Evolutionary conservation across 805 yeast genomes (phyloP).

Genomic region (Cyberlindnera amylophila): DNA sequence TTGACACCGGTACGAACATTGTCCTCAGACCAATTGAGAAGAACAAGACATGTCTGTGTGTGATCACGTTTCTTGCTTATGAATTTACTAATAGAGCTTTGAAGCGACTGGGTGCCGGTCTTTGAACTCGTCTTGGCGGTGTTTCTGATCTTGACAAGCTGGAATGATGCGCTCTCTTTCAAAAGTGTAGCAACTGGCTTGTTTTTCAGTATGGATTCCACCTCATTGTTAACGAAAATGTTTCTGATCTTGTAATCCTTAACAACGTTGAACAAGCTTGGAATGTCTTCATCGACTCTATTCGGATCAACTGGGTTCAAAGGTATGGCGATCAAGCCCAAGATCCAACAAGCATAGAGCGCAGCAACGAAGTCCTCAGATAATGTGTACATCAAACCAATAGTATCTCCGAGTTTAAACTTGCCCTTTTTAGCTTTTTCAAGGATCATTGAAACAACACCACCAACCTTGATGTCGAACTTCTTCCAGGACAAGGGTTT

Average conservation of each 20-base stretch:
- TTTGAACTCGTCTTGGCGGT: conserved; percentile 52
- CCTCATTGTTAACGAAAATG: conserved; percentile 74
- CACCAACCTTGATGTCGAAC: conserved; percentile 71
- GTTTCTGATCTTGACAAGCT: conserved; percentile 56
- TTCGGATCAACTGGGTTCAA: conserved; percentile 65
- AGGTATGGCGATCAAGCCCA: conserved; percentile 79
- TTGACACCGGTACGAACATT: conserved; percentile 55
- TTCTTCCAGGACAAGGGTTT: conserved; percentile 73
- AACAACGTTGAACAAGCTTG: conserved; percentile 60
- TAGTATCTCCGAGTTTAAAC: conserved; percentile 65
- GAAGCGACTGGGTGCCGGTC: conserved; percentile 19
- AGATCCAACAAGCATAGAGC: conserved; percentile 77
- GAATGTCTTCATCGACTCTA: conserved; percentile 69
- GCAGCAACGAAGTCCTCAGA: conserved; percentile 85
- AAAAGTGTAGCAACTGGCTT: conserved; percentile 60
- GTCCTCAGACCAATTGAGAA: conserved; percentile 72
- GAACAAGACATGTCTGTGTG: conserved; percentile 50
- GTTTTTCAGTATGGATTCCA: conserved; percentile 62
- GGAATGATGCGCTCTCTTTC: conserved; percentile 38
- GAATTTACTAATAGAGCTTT: conserved; percentile 21
- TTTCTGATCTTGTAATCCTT: conserved; percentile 68
- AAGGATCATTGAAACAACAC: conserved; percentile 67
- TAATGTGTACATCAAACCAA: conserved; percentile 78
- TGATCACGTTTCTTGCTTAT: conserved; percentile 8
- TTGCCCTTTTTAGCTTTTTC: conserved; percentile 68